phyloP scores from a whole-genome alignment of 495 filamentous ascomycete species.

The Aspergillus coremiiformis region DNA sequence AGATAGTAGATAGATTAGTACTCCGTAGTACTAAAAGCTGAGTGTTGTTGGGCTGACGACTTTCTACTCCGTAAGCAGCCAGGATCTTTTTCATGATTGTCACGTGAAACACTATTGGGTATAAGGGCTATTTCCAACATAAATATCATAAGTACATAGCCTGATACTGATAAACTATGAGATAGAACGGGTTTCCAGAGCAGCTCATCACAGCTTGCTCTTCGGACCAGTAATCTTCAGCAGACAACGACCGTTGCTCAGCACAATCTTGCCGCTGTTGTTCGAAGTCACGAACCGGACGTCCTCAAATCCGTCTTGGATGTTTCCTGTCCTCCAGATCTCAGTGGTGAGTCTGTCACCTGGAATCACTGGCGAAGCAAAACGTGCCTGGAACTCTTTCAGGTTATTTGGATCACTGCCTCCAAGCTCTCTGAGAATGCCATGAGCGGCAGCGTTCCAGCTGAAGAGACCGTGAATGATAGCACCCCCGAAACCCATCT shows the following conservation, averaged over 20 bases:
- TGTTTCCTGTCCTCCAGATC: constrained; percentile 47
- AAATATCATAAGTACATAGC: too few relatives aligned
- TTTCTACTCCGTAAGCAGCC: too few relatives aligned
- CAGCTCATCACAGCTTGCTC: constrained; percentile 53
- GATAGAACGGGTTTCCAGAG: background rate
- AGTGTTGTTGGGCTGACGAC: too few relatives aligned
- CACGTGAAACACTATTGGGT: too few relatives aligned
- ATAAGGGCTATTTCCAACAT: too few relatives aligned
- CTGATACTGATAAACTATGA: background rate
- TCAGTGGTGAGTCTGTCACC: constrained; percentile 49
- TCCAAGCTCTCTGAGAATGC: constrained; percentile 60
- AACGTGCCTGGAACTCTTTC: constrained; percentile 77
- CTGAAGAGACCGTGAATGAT: constrained; percentile 84
- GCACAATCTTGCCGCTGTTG: constrained; percentile 65
- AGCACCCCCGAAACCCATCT: constrained; percentile 81
- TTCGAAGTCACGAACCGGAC: constrained; percentile 63
- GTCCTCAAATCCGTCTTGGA: constrained; percentile 64
- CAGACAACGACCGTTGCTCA: constrained; percentile 76
- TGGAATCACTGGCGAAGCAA: constrained; percentile 72
- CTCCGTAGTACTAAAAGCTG: too few relatives aligned
- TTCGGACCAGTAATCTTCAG: constrained; percentile 55
- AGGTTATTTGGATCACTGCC: constrained; percentile 70
- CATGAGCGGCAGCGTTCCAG: constrained; percentile 72
- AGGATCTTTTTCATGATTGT: too few relatives aligned
- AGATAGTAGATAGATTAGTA: too few relatives aligned